phyloP scores from a whole-genome alignment of 768 basidiomycete species.

The Lenzites betulinus region DNA sequence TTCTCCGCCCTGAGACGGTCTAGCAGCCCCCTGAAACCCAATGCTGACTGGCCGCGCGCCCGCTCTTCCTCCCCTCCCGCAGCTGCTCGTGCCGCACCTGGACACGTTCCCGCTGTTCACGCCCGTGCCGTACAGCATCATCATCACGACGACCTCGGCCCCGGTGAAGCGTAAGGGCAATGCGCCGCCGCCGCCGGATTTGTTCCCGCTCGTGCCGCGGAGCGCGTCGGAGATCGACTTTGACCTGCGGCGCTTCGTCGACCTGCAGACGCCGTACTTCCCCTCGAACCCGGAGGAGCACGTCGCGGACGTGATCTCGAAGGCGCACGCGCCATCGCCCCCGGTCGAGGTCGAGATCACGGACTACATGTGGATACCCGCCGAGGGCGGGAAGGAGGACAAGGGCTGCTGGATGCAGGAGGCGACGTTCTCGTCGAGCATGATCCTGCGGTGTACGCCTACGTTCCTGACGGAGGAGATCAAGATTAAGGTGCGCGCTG shows the following conservation, averaged over 20 bases:
- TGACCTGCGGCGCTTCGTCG: slow-evolving; percentile 15
- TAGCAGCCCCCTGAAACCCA: background rate
- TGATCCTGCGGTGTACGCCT: slow-evolving; percentile 18
- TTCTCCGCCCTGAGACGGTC: no score
- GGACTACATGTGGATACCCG: slow-evolving; percentile 21
- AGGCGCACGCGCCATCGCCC: slow-evolving; percentile 9
- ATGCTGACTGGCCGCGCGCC: no score
- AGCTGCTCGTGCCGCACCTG: slow-evolving; percentile 23
- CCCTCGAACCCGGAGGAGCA: slow-evolving; percentile 13
- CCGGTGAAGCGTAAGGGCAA: slow-evolving; percentile 19
- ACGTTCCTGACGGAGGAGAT: slow-evolving; percentile 20
- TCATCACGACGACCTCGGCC: slow-evolving; percentile 22
- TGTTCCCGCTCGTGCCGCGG: slow-evolving; percentile 24
- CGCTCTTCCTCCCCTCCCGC: background rate
- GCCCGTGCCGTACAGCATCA: slow-evolving; percentile 25
- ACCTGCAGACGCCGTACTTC: slow-evolving; percentile 16
- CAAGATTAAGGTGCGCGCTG: slow-evolving; percentile 12
- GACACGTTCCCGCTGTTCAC: slow-evolving; percentile 24
- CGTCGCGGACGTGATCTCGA: slow-evolving; percentile 14
- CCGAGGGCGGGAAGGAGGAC: slow-evolving; percentile 15
- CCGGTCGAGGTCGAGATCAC: slow-evolving; percentile 21
- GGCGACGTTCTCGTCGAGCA: slow-evolving; percentile 18
- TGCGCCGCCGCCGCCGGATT: slow-evolving; percentile 9
- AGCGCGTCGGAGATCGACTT: slow-evolving; percentile 20
- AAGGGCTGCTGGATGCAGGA: slow-evolving; percentile 25